Base-by-base conservation (phyloP, 73 alveolate species). In the Paramecium biaurelia region DNA sequence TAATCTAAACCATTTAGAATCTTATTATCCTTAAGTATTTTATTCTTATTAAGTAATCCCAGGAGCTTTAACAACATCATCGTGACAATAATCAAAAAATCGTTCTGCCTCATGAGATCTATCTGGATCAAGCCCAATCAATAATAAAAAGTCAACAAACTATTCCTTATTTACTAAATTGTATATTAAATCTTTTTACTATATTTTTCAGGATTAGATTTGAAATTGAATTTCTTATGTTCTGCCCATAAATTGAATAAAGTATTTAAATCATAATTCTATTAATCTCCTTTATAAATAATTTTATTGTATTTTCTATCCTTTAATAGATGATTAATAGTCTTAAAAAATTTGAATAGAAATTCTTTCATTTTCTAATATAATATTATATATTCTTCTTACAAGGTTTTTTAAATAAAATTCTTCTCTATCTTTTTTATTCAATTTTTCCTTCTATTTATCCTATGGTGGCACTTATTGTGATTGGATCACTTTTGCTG, bases 41-140 rank as follows among this genome's bases (percentile, higher is more conserved):
- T 6, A 9, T 43, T 79, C 70, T 5, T 21, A 41, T 79, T 20
- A 14, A 37, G 70, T 32, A 18, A 41, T 30, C 7, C 90, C 90
- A 23, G 49, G 43, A 2, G 47, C 74, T 7, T 42, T 42, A 12
- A 21, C 76, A 5, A 79, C 90, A 79, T 79, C 90, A 38, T 79
- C 90, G 43, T 79, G 90, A 45, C 90, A 79, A 45, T 79, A 79
- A 79, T 79, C 90, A 45, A 79, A 79, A 79, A 79, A 79, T 42
- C 90, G 11, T 63, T 79, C 90, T 7, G 90, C 90, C 21, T 79
- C 90, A 41, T 32, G 41, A 37, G 30, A 30, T 79, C 74, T 79
- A 7, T 79, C 90, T n/a, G 90, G 90, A 45, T 79, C 90, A 11
- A 79, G 30, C 8, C 90, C 90, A 43, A 79, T 79, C 49, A 79